Evolutionary conservation across 2,329 filamentous ascomycete genomes (phyloP), one percentile per base, ranked within the genome.

Genomic region (Pestalotiopsis sp.): DNA sequence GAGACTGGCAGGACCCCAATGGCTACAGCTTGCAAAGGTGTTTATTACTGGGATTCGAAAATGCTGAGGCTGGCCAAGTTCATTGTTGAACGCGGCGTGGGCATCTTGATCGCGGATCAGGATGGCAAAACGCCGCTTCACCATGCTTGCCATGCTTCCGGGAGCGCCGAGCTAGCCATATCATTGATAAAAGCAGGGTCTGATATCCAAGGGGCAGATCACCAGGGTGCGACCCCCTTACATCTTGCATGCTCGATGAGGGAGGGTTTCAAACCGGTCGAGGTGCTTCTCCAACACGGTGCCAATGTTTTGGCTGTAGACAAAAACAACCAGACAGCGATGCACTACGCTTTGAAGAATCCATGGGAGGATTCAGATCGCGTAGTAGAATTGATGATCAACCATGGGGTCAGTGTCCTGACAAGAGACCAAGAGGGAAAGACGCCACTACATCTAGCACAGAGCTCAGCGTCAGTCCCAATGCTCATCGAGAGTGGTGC

Each of bases 81-180:
- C 0, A 6, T 62, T 6, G 14, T 40, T 40, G 59, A 62, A n/a
- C 24, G 26, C 2, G 59, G 59, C 11, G 73, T 75, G 5, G 71
- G 78, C 39, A 65, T 81, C 4, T 70, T 71, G 6, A 71, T 72
- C 0, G 68, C 69, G 1, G 78, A 81, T 22, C 57, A 66, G 0
- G 65, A 69, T 0, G 77, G 77, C 0, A 76, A 77, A 20, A 81
- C 80, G 1, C 80, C 81, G 0, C 64, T 82, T 30, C 59, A 62
- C 5, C 14, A 40, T 14, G 26, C 26, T 10, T 59, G 17, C n/a
- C n/a, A n/a, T n/a, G n/a, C n/a, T n/a, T n/a, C n/a, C 4, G 56
- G 24, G 13, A 59, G 1, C 7, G 1, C 26, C 26, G 1, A 30
- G 26, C 26, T 30, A 30, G 26, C 7, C 26, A 30, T 30, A 30